Evolutionary conservation across 2,329 filamentous ascomycete species (phyloP), one percentile per base, ranked within the genome.

Genomic region (Fusarium siculi): DNA sequence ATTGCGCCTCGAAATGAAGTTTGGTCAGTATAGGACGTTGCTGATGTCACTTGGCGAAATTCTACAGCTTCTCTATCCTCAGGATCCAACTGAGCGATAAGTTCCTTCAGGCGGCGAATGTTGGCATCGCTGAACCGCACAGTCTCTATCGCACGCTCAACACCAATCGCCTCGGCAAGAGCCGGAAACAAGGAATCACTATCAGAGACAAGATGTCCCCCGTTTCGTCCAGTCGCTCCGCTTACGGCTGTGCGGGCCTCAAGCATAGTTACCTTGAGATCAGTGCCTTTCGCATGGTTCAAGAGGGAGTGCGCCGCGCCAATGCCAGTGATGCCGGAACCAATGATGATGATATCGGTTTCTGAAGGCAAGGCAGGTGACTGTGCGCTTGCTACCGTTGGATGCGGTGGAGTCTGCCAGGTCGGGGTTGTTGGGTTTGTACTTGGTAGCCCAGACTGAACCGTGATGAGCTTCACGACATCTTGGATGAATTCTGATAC

Each of bases 81-180:
- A 0, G 56, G 47, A 5, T 55, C 30, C 6, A 74, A 55, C 28
- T 74, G 63, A 9, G 25, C 10, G 10, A 66, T 57, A 2, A 74
- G 57, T 6, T 67, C 68, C 37, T 49, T 67, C 1, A 74, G 46
- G 4, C 63, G 62, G 5, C 57, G 62, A 21, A 74, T 60, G 14
- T 74, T 74, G 0, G 72, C 68, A 9, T 74, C 71, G 66, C 84
- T 82, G 59, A 87, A 87, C 3, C 80, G 74, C 3, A 82, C 80
- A n/a, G 87, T 80, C 52, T 80, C 79, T 23, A 80, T 80, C 4
- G 86, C 85, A 7, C 79, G 75, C 44, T 82, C 80, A 2, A 73
- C 66, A 0, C 82, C 81, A 21, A 82, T 74, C 1, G 60, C 67
- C 11, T 72, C 59, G 28, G 79, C 78, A 5, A 85, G 73, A 4